A percentile compares a stretch with the other conserved stretches of the same genome.
Evolutionary conservation across 345 rosid genomes (phyloP).

Genomic region (Hypericum perforatum): DNA sequence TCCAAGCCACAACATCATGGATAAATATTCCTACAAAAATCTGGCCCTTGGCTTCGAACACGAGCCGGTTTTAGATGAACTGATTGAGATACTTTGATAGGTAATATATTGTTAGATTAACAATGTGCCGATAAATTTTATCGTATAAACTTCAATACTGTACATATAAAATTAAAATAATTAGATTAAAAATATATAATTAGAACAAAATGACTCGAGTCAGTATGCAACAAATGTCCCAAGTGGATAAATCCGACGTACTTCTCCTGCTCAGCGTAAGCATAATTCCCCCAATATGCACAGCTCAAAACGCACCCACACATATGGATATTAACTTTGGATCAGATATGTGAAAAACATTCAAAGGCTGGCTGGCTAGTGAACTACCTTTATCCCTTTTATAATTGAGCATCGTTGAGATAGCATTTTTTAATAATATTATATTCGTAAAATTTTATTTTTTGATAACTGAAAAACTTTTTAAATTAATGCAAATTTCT

Average conservation of each 20-base stretch:
- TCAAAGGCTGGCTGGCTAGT: too few species aligned
- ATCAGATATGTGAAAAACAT: constrained; percentile 13
- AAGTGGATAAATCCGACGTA: constrained; percentile 34
- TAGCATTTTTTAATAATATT: too few species aligned
- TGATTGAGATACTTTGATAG: too few species aligned
- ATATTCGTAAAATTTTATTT: too few species aligned
- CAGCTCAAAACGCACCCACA: background rate
- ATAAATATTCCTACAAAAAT: background rate
- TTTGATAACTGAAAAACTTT: too few species aligned
- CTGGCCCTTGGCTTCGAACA: constrained; percentile 22
- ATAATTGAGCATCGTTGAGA: too few species aligned
- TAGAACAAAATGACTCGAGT: background rate
- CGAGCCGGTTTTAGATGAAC: constrained; percentile 6
- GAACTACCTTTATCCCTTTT: too few species aligned
- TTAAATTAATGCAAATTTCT: too few species aligned
- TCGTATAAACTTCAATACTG: background rate
- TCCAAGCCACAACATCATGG: background rate
- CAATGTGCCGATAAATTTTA: too few species aligned
- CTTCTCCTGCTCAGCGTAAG: constrained; percentile 34
- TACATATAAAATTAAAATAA: constrained; percentile 7
- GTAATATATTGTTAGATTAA: too few species aligned
- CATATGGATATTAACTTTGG: too few species aligned
- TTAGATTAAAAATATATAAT: constrained; percentile 19
- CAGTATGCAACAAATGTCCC: constrained; percentile 18
- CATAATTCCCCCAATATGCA: constrained; percentile 6